Evolutionary conservation across 306 rosid species (phyloP).

Genomic region (Coriaria nepalensis): DNA sequence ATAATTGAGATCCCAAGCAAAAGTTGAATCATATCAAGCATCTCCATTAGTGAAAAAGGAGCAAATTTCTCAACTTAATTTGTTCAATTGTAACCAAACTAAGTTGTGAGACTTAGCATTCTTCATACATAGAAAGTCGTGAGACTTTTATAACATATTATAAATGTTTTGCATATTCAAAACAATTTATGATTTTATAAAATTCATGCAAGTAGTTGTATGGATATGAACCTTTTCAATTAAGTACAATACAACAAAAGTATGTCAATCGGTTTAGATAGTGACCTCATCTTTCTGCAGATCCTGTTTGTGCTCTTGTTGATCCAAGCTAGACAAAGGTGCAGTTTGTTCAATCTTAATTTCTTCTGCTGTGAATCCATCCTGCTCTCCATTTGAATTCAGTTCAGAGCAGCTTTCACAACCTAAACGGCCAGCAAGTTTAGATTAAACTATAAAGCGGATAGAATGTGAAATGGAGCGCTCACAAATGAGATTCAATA

Average conservation of each 20-base stretch:
- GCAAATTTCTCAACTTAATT: too few species aligned
- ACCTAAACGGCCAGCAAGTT: constrained; percentile 27
- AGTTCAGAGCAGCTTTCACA: constrained; percentile 30
- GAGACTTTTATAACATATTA: too few species aligned
- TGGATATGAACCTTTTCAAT: too few species aligned
- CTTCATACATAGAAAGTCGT: too few species aligned
- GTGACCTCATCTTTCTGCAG: constrained; percentile 22
- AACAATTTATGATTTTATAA: too few species aligned
- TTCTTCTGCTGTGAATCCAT: constrained; percentile 32
- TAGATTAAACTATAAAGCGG: constrained; percentile 1
- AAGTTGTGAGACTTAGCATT: too few species aligned
- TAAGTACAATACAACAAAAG: background rate
- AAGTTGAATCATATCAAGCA: too few species aligned
- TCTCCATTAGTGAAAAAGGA: too few species aligned
- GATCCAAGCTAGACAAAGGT: constrained; percentile 25
- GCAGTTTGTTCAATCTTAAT: constrained; percentile 13
- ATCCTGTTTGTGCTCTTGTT: constrained; percentile 27
- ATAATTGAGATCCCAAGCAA: too few species aligned
- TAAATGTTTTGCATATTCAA: too few species aligned
- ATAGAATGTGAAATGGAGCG: constrained; percentile 1
- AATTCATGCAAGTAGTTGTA: too few species aligned
- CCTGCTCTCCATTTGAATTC: constrained; percentile 26
- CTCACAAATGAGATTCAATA: constrained; percentile 12
- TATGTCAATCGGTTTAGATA: constrained; percentile 4
- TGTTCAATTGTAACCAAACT: too few species aligned